A percentile compares a stretch with the other conserved stretches of the same genome.
These are phyloP conservation scores for Lolium multiflorum DNA, from an alignment of 176 grass and related monocot species.

Conservation along the genomic window DNA sequence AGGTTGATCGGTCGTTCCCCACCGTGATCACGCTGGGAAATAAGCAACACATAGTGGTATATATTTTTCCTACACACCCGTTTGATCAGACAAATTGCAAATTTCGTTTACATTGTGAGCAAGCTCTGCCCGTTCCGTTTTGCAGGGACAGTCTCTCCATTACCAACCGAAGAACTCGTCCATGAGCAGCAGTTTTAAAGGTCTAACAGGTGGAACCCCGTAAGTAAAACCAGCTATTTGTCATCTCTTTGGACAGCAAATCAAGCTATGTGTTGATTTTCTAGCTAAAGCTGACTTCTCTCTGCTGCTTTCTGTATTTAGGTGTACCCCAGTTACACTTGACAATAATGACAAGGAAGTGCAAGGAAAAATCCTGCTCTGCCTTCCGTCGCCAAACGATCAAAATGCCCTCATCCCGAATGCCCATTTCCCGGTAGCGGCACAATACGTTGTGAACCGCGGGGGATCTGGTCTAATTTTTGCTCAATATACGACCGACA, in stretches of 20 bases:
- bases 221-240: background rate
- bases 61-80: too few relatives aligned
- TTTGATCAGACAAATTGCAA: too few relatives aligned
- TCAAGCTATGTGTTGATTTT: too few relatives aligned
- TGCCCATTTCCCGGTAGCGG: fast-evolving
- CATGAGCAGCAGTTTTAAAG: background rate
- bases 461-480: constrained; percentile 35
- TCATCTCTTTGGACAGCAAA: too few relatives aligned
- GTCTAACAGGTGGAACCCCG: background rate
- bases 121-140: background rate
- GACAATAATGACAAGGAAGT: background rate
- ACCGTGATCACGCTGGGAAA: constrained; percentile 42
- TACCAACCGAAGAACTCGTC: background rate
- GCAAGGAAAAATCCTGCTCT: background rate
- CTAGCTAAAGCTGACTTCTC: too few relatives aligned
- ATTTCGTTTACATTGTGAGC: too few relatives aligned
- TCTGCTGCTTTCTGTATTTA: background rate
- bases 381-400: too few relatives aligned
- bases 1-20: constrained; percentile 39
- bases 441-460: background rate
- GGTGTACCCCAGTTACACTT: background rate
- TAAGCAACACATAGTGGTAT: constrained; percentile 22
- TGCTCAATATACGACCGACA: background rate
- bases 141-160: background rate
- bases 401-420: background rate